phyloP scores from a whole-genome alignment of 805 yeast genomes.

The Candida morakotiae region DNA sequence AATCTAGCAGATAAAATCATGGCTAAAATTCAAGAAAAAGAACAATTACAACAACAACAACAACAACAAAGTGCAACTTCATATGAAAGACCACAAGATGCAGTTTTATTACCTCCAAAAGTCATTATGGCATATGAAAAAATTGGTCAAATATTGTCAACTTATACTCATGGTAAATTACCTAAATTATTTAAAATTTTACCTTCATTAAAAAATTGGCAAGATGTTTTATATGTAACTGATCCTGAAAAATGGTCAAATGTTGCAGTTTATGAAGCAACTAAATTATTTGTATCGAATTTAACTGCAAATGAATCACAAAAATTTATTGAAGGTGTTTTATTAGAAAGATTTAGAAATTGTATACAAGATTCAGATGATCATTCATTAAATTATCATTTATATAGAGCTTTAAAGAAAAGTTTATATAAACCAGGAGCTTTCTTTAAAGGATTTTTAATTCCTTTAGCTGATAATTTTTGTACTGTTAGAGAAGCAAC shows the following conservation, averaged over 20 bases:
- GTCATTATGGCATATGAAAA: conserved; percentile 92
- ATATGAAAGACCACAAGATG: conserved; percentile 48
- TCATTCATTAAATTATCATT: conserved; percentile 83
- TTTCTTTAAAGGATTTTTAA: conserved; percentile 91
- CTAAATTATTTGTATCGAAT: conserved; percentile 88
- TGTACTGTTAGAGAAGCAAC: conserved; percentile 93
- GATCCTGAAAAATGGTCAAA: conserved; percentile 94
- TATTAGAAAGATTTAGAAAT: conserved; percentile 67
- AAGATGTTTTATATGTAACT: conserved; percentile 88
- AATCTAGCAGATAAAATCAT: conserved; percentile 90
- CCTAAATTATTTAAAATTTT: conserved; percentile 96
- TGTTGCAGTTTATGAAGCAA: conserved; percentile 90
- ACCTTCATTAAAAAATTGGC: conserved; percentile 93
- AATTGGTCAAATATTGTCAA: conserved; percentile 79
- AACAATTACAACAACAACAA: conserved; percentile 29
- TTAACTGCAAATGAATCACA: conserved; percentile 86
- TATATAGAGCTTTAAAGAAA: conserved; percentile 88
- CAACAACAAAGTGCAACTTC: conserved; percentile 14
- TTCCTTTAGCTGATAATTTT: conserved; percentile 84
- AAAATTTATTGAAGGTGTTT: conserved; percentile 64
- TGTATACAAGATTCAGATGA: conserved; percentile 71
- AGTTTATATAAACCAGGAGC: conserved; percentile 96
- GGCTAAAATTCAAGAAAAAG: conserved; percentile 82
- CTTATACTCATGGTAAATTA: conserved; percentile 92
- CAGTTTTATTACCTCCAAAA: conserved; percentile 89